Evolutionary conservation across 805 yeast species (phyloP), one percentile per base, ranked within the genome.

Genomic region (Yarrowia sp.): DNA sequence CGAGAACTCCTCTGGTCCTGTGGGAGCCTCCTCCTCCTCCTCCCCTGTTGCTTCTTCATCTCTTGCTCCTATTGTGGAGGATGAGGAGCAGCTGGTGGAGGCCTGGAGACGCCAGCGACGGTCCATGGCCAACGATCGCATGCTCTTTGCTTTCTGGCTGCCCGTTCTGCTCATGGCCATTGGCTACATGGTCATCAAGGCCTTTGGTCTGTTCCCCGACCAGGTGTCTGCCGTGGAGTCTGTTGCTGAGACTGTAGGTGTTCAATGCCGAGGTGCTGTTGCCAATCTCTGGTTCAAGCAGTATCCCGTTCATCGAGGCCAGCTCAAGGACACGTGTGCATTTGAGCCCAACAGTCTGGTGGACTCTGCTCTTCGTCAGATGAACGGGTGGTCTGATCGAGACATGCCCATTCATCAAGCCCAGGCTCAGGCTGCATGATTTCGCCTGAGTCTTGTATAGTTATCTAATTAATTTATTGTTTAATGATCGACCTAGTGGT

Each of bases 111-210:
- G 69, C 12, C 67, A 79, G 67, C 78, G 79, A 67, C 79, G 78
- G 69, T 80, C 79, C 62, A 77, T 83, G 67, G 77, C 76, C 70
- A 88, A 90, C 71, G 98, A 92, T 75, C 88, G 85, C 71, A 88
- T 91, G 90, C 79, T 92, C 68, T 77, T 90, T 67, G 90, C 91
- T 74, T 92, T 92, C 81, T 92, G 98, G 98, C 76, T 92, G 65
- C 98, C 98, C 14, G 82, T 89, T 41, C 76, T 90, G 64, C 69
- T 87, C 17, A 69, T 74, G 48, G 44, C 56, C 4, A 33, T 61
- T 11, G 35, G 33, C 8, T 61, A 48, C 30, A 46, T 61, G 41
- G 35, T 75, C 71, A 72, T 85, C 89, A 49, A 83, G 74, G 40
- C 81, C 84, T 32, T 78, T 75, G 69, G 92, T 84, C 68, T 83